Base-by-base conservation (phyloP, 768 basidiomycete genomes). In the Boletus subcaerulescens region DNA sequence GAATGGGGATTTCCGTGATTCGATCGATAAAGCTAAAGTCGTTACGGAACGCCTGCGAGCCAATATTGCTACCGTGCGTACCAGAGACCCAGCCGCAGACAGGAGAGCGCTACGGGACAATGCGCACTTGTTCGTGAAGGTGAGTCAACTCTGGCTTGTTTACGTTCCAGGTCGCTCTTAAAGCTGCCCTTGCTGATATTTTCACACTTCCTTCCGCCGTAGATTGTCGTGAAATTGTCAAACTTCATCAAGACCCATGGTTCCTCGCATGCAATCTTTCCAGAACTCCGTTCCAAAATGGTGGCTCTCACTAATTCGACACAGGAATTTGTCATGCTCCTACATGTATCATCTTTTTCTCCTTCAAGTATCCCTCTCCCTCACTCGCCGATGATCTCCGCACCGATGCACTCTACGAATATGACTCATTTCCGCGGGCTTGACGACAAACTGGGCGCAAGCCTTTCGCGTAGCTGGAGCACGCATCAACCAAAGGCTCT, bases 281-380 rank as follows among this genome's bases (percentile, higher is more conserved):
- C 82, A 5, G 70, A 77, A 33, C 75, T 95, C 41, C 82, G 89
- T 55, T 80, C 76, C 50, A 84, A 85, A 64, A 85, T 93, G 75
- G 81, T 86, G 39, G 81, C 82, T 58, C 78, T 97, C 53, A 90
- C 87, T 20, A 88, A 90, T 62, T 81, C 86, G 13, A 92, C 93
- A 12, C 86, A 95, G 70, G 91, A 91, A 68, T 89, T 93, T 62
- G 86, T 90, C 46, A 90, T 92, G 60, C 76, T 96, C 45, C 75
- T 95, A 17, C 90, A 92, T 64, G 87, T 93, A 45, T 92, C 93
- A 8, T 91, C 89, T 0, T 84, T 90, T 60, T 82, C 91, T 41
- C 81, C 85, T 11, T 71, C 80, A 4, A 67, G 80, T 15, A 79
- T 80, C 3, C 73, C 74, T 39, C 76, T 83, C 38, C 76, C 86